These are phyloP conservation scores for Triglochin maritima DNA, from an alignment of 106 monocot species.

Conservation along the genomic window DNA sequence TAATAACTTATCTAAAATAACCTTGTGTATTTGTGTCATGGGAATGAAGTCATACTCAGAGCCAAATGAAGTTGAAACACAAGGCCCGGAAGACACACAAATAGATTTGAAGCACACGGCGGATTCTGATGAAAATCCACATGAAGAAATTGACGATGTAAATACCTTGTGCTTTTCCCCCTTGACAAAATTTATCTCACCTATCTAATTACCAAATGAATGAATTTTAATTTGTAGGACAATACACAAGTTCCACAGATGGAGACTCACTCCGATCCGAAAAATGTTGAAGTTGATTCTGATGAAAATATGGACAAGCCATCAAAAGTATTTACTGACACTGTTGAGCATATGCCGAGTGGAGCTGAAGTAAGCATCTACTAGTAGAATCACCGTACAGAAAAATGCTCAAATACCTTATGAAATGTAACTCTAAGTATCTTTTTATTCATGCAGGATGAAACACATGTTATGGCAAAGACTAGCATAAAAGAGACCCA, in stretches of 20 bases:
- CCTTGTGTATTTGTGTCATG: neutral
- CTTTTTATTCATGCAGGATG: neutral
- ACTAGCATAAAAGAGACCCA: neutral
- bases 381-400: neutral
- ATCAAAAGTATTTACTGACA: neutral
- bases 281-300: neutral
- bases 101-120: neutral
- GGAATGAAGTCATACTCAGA: neutral
- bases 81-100: neutral
- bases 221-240: neutral
- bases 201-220: neutral
- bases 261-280: neutral
- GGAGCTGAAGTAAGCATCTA: neutral
- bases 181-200: neutral
- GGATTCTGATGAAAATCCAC: neutral
- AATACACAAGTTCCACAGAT: neutral
- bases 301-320: neutral
- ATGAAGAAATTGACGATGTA: neutral
- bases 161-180: neutral
- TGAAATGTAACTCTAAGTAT: neutral
- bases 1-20: neutral
- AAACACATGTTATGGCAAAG: neutral
- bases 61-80: slow-evolving; percentile 1
- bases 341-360: neutral
- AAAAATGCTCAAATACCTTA: neutral